These are phyloP conservation scores for Fusarium ambrosium DNA, from an alignment of 2,329 filamentous ascomycete species.

Conservation along the genomic window DNA sequence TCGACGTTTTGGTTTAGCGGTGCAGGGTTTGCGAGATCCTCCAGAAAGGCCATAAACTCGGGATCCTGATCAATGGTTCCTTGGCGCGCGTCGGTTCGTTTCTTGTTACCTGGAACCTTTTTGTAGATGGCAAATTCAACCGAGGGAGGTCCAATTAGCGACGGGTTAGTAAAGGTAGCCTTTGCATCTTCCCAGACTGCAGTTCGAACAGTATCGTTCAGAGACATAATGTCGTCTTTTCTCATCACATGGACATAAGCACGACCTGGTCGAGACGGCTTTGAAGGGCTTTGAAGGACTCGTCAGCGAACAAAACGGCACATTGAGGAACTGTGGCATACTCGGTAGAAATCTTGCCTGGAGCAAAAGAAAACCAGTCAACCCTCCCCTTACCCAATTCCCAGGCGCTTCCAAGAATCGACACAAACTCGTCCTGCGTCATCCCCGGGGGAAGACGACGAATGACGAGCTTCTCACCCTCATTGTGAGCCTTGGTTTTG, in stretches of 20 bases:
- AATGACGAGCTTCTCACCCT: slow-evolving; percentile 85
- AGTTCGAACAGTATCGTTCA: slow-evolving; percentile 79
- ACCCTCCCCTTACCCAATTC: slow-evolving; percentile 83
- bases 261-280: slow-evolving; percentile 83
- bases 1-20: slow-evolving; percentile 60
- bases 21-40: slow-evolving; percentile 81
- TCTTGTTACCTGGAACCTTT: slow-evolving; percentile 81
- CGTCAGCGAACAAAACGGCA: slow-evolving; percentile 26
- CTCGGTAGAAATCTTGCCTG: slow-evolving; percentile 85
- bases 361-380: slow-evolving; percentile 80
- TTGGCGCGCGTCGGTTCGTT: slow-evolving; percentile 84
- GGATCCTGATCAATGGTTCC: slow-evolving; percentile 97
- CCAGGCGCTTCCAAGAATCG: slow-evolving; percentile 84
- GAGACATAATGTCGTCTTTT: slow-evolving; percentile 73
- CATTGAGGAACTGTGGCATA: slow-evolving; percentile 58
- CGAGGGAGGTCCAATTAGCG: slow-evolving; percentile 81
- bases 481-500: slow-evolving; percentile 51
- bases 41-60: slow-evolving; percentile 94
- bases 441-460: slow-evolving; percentile 89
- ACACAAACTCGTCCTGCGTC: slow-evolving; percentile 82
- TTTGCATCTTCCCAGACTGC: slow-evolving; percentile 85
- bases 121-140: slow-evolving; percentile 89
- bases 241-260: slow-evolving; percentile 87
- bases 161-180: slow-evolving; percentile 78
- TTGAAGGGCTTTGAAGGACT: slow-evolving; percentile 73